A percentile compares a stretch with the other conserved stretches of the same genome.
These are phyloP conservation scores for Ogataea sp. DNA, from an alignment of 805 yeast genomes.

Conservation along the genomic window DNA sequence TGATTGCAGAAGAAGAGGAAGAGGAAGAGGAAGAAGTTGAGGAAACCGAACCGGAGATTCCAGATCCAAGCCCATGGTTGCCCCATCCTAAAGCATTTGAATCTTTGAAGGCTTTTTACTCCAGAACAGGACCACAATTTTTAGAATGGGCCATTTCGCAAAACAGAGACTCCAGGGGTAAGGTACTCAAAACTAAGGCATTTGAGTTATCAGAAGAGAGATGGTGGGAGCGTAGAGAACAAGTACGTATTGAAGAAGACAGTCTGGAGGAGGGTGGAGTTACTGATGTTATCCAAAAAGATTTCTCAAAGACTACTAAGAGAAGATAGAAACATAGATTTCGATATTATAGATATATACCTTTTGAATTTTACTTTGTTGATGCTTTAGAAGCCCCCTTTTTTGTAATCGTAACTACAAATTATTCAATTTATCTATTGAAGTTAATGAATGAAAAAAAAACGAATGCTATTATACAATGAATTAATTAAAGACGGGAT, in stretches of 20 bases:
- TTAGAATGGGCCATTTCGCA: slow-evolving; percentile 90
- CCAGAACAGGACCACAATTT: slow-evolving; percentile 79
- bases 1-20: slow-evolving; percentile 35
- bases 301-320: slow-evolving; percentile 38
- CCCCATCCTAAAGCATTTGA: slow-evolving; percentile 97
- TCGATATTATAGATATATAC: not conserved
- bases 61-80: slow-evolving; percentile 92
- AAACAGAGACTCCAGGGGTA: slow-evolving; percentile 80
- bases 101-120: slow-evolving; percentile 71
- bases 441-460: too few relatives aligned
- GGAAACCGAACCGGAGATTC: slow-evolving; percentile 59
- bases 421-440: too few relatives aligned
- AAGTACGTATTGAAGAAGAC: slow-evolving; percentile 81
- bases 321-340: slow-evolving; percentile 39
- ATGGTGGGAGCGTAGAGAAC: slow-evolving; percentile 99
- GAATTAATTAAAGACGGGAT: too few relatives aligned
- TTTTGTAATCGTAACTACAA: too few relatives aligned
- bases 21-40: slow-evolving; percentile 54
- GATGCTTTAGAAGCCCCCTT: too few relatives aligned
- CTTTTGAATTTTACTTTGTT: too few relatives aligned
- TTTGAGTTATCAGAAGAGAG: slow-evolving; percentile 89
- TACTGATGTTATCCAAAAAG: slow-evolving; percentile 78
- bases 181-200: slow-evolving; percentile 78
- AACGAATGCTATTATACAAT: slow-evolving; percentile 2
- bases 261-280: slow-evolving; percentile 89